Conservation (phyloP, 1,139 yeast species). For the Saccharomyces uvarum region DNA sequence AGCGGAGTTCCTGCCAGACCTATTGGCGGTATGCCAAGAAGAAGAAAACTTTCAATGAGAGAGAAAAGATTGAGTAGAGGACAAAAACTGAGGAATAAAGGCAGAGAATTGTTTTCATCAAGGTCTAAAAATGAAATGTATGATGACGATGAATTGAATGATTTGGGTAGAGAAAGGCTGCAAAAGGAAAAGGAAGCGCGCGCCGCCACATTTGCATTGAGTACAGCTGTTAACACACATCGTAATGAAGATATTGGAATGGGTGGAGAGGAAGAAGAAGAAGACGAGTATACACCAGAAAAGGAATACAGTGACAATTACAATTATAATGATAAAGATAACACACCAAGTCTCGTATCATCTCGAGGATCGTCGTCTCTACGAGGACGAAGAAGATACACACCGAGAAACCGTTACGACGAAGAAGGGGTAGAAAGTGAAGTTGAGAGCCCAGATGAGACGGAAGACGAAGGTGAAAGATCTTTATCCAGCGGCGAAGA, state of each 20-base stretch:
- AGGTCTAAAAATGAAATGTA: constrained; percentile 19
- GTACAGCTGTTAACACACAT: constrained; percentile 13
- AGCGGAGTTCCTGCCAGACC: constrained; percentile 67
- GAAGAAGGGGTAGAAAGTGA: constrained; percentile 3
- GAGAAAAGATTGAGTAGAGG: constrained; percentile 35
- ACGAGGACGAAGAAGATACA: neutral
- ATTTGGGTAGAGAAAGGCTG: constrained; percentile 30
- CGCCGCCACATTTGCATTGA: constrained; percentile 37
- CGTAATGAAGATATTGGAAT: constrained; percentile 2
- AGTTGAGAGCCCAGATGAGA: constrained; percentile 6
- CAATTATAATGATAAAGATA: constrained; percentile 7
- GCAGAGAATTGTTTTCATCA: constrained; percentile 20
- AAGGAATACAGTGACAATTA: constrained; percentile 1
- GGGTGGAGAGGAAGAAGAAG: constrained; percentile 9
- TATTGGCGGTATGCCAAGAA: constrained; percentile 67
- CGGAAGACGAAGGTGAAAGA: constrained; percentile 8
- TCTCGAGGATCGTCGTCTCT: neutral
- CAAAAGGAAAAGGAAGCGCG: constrained; percentile 36
- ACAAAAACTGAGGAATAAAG: constrained; percentile 20
- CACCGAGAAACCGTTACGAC: constrained; percentile 1
- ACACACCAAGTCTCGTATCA: constrained; percentile 7
- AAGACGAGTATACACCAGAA: constrained; percentile 9
- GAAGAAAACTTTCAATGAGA: constrained; percentile 31
- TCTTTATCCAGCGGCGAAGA: constrained; percentile 6
- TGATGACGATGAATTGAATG: constrained; percentile 29